Evolutionary conservation across 2,329 filamentous ascomycete genomes (phyloP).

Genomic region (Falciphora oryzae): DNA sequence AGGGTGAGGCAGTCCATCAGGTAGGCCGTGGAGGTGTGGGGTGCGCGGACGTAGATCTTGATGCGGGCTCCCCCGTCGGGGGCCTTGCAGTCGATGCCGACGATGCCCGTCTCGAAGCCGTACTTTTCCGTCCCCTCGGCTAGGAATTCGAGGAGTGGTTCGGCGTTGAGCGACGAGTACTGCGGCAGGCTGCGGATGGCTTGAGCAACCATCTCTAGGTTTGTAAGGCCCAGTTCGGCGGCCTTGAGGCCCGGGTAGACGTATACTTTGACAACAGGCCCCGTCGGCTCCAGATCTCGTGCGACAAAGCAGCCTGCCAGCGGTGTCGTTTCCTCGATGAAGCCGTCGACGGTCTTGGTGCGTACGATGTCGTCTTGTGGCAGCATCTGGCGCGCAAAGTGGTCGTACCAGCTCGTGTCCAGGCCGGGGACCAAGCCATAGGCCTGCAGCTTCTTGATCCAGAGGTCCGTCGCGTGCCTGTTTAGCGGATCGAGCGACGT

Average conservation of each 20-base stretch:
- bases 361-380: conserved; percentile 10
- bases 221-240: conserved; percentile 18
- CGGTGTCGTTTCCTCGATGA: conserved; percentile 20
- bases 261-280: conserved; percentile 19
- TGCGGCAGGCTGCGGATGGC: conserved; percentile 19
- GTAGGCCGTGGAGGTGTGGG: conserved; percentile 18
- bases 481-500: conserved; percentile 20
- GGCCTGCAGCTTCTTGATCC: conserved; percentile 16
- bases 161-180: conserved; percentile 17
- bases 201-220: conserved; percentile 18
- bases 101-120: conserved; percentile 20
- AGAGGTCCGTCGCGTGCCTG: conserved; percentile 15
- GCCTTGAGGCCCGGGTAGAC: conserved; percentile 20
- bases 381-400: conserved; percentile 17
- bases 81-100: conserved; percentile 19
- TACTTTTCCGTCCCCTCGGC: conserved; percentile 16
- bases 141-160: conserved; percentile 19
- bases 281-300: conserved; percentile 18
- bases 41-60: conserved; percentile 21
- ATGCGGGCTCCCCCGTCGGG: conserved; percentile 16
- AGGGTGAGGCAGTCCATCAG: conserved; percentile 21
- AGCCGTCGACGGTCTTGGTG: conserved; percentile 13
- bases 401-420: conserved; percentile 18
- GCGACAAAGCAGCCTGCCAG: conserved; percentile 19
- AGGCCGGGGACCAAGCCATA: conserved; percentile 18